Conservation (phyloP, 1,139 yeast species). For the Yamadazyma sp. region DNA sequence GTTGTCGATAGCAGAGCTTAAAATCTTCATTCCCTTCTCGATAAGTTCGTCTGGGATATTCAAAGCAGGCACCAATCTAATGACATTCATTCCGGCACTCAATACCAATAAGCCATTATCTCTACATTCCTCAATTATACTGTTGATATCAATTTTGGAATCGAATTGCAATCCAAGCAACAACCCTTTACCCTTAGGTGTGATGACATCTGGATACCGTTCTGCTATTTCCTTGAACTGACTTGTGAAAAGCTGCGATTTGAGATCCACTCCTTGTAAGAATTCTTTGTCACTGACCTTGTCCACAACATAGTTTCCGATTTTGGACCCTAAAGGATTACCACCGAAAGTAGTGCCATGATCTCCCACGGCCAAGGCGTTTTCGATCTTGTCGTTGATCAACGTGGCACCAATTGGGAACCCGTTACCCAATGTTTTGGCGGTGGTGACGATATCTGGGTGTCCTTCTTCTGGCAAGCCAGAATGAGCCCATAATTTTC, state of each 20-base stretch:
- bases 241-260: slow-evolving; percentile 56
- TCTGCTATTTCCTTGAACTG: slow-evolving; percentile 53
- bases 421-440: slow-evolving; percentile 97
- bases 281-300: slow-evolving; percentile 63
- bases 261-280: slow-evolving; percentile 55
- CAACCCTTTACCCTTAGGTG: slow-evolving; percentile 85
- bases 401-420: slow-evolving; percentile 95
- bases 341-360: slow-evolving; percentile 99
- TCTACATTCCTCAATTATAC: slow-evolving; percentile 66
- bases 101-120: slow-evolving; percentile 79
- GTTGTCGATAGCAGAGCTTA: slow-evolving; percentile 33
- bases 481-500: slow-evolving; percentile 90
- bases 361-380: slow-evolving; percentile 78
- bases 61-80: slow-evolving; percentile 90
- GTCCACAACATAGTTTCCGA: slow-evolving; percentile 74
- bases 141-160: slow-evolving; percentile 56
- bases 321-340: slow-evolving; percentile 85
- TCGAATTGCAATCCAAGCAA: slow-evolving; percentile 79
- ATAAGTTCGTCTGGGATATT: slow-evolving; percentile 73
- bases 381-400: slow-evolving; percentile 77
- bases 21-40: slow-evolving; percentile 66
- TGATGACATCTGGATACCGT: slow-evolving; percentile 60
- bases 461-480: slow-evolving; percentile 73
- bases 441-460: slow-evolving; percentile 92
- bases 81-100: slow-evolving; percentile 88